Percentiles rank a stretch among this genome's conserved stretches.
These are phyloP conservation scores for Pseudogymnoascus sp. DNA, from an alignment of 2,329 filamentous ascomycete genomes.

Conservation along the genomic window DNA sequence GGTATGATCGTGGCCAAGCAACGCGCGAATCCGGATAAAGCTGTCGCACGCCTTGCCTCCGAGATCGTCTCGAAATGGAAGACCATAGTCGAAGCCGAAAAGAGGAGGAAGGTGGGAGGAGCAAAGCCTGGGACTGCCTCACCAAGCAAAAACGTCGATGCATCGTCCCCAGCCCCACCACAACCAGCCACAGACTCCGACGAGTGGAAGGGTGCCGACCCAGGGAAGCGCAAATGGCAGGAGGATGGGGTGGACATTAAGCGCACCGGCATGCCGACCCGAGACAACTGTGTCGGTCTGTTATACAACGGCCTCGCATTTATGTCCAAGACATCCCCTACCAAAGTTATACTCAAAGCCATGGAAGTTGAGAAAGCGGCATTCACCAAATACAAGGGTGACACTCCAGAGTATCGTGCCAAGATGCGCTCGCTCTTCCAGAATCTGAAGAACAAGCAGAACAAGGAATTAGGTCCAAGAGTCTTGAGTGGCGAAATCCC, in stretches of 20 bases:
- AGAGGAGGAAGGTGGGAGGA: slow-evolving; percentile 35
- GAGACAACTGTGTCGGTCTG: slow-evolving; percentile 80
- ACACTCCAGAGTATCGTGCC: slow-evolving; percentile 66
- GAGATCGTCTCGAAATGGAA: slow-evolving; percentile 87
- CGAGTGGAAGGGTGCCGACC: slow-evolving; percentile 46
- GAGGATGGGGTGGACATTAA: slow-evolving; percentile 71
- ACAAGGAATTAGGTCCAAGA: slow-evolving; percentile 64
- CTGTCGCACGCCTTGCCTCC: slow-evolving; percentile 66
- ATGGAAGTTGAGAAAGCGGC: slow-evolving; percentile 79
- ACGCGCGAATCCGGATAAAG: slow-evolving; percentile 67
- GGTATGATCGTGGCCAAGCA: slow-evolving; percentile 83
- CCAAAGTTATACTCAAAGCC: slow-evolving; percentile 61
- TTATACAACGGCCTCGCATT: slow-evolving; percentile 84
- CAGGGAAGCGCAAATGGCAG: slow-evolving; percentile 73
- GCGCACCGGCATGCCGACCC: slow-evolving; percentile 62
- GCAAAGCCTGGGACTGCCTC: slow-evolving; percentile 41
- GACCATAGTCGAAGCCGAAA: slow-evolving; percentile 62
- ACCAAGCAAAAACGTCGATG: slow-evolving; percentile 31
- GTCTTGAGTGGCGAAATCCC: slow-evolving; percentile 68
- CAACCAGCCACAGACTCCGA: slow-evolving; percentile 29
- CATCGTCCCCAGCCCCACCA: slow-evolving; percentile 28
- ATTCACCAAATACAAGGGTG: slow-evolving; percentile 59
- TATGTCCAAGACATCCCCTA: slow-evolving; percentile 61
- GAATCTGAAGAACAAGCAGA: slow-evolving; percentile 90
- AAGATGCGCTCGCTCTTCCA: slow-evolving; percentile 91